These are phyloP conservation scores for Lactifluus hygrophoroides DNA, from an alignment of 768 basidiomycete genomes.

Conservation along the genomic window DNA sequence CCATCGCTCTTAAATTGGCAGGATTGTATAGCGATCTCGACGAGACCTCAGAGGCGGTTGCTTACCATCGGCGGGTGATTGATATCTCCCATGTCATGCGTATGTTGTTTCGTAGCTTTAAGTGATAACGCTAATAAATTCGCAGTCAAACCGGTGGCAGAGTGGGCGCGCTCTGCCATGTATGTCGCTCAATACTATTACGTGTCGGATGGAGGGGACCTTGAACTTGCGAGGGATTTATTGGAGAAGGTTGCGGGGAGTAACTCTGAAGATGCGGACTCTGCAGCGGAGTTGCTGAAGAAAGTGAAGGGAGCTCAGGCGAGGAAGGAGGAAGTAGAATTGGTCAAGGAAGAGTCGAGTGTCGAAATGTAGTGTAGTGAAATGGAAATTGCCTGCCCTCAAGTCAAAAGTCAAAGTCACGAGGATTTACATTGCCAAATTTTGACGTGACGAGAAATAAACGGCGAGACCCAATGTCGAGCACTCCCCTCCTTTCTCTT, in stretches of 20 bases:
- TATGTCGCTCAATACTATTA: slow-evolving; percentile 79
- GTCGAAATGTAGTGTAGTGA: slow-evolving; percentile 8
- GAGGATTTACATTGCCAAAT: slow-evolving; percentile 24
- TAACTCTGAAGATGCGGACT: slow-evolving; percentile 18
- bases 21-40: slow-evolving; percentile 58
- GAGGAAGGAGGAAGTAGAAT: slow-evolving; percentile 10
- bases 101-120: slow-evolving; percentile 26
- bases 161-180: slow-evolving; percentile 78
- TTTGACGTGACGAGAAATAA: slow-evolving; percentile 23
- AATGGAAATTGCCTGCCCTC: slow-evolving; percentile 24
- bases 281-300: slow-evolving; percentile 18
- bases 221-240: slow-evolving; percentile 65
- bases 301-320: slow-evolving; percentile 17
- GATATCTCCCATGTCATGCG: slow-evolving; percentile 61
- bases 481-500: slow-evolving; percentile 11
- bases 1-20: slow-evolving; percentile 66
- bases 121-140: slow-evolving; percentile 17
- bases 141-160: slow-evolving; percentile 58
- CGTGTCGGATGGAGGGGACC: slow-evolving; percentile 49
- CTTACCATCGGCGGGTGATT: slow-evolving; percentile 74
- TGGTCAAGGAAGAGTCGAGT: slow-evolving; percentile 1
- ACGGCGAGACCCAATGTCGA: slow-evolving; percentile 18
- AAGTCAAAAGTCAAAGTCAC: slow-evolving; percentile 21
- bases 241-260: slow-evolving; percentile 45
- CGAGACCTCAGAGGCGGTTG: slow-evolving; percentile 59